phyloP scores from a whole-genome alignment of 768 basidiomycete genomes.

The Naganishia vaughanmartiniae region DNA sequence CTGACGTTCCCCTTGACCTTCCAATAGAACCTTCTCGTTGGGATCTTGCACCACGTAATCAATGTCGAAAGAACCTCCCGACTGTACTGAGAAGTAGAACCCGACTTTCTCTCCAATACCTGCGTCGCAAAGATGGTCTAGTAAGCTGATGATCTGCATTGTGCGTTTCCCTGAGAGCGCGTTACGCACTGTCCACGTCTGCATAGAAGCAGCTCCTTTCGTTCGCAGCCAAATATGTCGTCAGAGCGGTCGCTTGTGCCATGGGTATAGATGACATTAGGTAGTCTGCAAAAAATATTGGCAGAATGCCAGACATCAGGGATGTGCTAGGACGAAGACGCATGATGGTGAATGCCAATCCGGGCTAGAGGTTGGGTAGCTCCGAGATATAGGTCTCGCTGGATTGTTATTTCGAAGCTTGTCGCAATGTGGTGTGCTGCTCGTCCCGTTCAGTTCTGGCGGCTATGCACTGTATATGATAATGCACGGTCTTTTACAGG shows the following conservation, averaged over 20 bases:
- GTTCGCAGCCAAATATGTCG: constrained; percentile 49
- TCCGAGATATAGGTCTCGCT: neutral
- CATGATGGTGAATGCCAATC: neutral
- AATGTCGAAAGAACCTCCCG: constrained; percentile 93
- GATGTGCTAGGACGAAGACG: constrained; percentile 1
- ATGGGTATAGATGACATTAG: neutral
- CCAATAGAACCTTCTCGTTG: constrained; percentile 77
- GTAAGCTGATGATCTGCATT: constrained; percentile 1
- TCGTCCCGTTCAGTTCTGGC: too few relatives aligned
- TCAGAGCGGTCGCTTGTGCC: constrained; percentile 46
- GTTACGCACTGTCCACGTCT: constrained; percentile 67
- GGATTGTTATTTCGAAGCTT: neutral
- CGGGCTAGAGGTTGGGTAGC: neutral
- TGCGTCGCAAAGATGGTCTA: neutral
- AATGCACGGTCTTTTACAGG: too few relatives aligned
- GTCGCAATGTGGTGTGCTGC: neutral
- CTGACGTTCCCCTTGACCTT: constrained; percentile 83
- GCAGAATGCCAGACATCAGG: constrained; percentile 1
- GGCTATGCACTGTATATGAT: too few relatives aligned
- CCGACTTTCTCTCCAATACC: constrained; percentile 65
- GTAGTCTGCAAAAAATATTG: neutral
- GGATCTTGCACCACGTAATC: constrained; percentile 93
- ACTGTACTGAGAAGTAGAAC: constrained; percentile 99
- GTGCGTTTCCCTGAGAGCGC: neutral
- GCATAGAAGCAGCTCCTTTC: constrained; percentile 78